Conservation (phyloP, 2,329 filamentous ascomycete species). For the Monosporascus ibericus region DNA sequence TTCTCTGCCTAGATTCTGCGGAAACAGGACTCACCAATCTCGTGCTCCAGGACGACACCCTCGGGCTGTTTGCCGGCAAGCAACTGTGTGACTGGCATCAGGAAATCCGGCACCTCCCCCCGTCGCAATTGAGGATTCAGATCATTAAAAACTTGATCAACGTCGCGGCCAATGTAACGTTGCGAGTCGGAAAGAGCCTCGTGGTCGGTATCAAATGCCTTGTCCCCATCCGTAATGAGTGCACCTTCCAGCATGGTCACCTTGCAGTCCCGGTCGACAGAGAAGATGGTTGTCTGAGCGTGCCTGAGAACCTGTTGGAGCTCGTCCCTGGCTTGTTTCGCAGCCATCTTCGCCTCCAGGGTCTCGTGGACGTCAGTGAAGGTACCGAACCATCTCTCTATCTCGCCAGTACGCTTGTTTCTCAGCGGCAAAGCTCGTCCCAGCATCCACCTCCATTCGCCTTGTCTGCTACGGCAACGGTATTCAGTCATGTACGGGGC, state of each 20-base stretch:
- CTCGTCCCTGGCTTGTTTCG: conserved; percentile 62
- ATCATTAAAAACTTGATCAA: conserved; percentile 58
- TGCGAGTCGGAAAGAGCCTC: conserved; percentile 33
- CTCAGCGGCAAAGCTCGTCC: conserved; percentile 64
- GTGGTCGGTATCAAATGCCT: conserved; percentile 30
- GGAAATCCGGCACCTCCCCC: conserved; percentile 42
- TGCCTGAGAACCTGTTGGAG: conserved; percentile 68
- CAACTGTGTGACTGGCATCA: conserved; percentile 57
- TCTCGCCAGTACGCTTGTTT: conserved; percentile 58
- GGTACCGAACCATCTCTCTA: conserved; percentile 74
- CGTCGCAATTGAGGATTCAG: conserved; percentile 37
- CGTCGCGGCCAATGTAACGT: conserved; percentile 53
- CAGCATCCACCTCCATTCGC: conserved; percentile 74
- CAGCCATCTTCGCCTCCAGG: conserved; percentile 60
- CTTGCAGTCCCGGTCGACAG: conserved; percentile 55
- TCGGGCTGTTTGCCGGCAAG: conserved; percentile 54
- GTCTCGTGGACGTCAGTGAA: conserved; percentile 75
- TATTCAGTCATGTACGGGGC: conserved; percentile 67
- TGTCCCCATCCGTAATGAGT: conserved; percentile 43
- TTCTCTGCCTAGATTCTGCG: neutral
- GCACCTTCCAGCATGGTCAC: conserved; percentile 67
- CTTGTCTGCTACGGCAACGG: conserved; percentile 58
- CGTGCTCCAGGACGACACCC: conserved; percentile 56
- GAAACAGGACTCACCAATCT: conserved; percentile 35
- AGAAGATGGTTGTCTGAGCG: conserved; percentile 70